Evolutionary conservation across 1,284 basidiomycete species (phyloP), one percentile per base, ranked within the genome.

Genomic region (Schizopora paradoxa): DNA sequence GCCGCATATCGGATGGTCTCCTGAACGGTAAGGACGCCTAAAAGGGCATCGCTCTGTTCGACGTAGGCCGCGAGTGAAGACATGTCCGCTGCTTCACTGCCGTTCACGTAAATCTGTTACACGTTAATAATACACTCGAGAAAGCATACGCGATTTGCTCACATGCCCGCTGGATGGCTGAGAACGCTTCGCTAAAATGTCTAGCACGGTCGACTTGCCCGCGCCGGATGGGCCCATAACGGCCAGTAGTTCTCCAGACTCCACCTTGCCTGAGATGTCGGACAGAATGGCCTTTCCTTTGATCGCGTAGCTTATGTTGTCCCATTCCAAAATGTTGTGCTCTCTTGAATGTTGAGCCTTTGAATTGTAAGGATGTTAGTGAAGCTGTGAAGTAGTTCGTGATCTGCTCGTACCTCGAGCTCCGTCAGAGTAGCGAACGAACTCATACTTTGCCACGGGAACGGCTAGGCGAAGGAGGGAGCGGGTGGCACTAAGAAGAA

Each of bases 1-100:
- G 81, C 73, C 0, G 81, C 76, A 54, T 81, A 83, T 7, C 69
- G 53, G 8, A 86, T 69, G 0, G 79, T 76, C 60, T 86, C 82
- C 2, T 74, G 66, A 3, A 84, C 80, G 3, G 82, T 80, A 18
- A 79, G 66, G 3, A 76, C 79, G 1, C 78, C 76, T 1, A 79
- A 66, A 3, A 82, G 63, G 0, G 79, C 70, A 51, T 83, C 79
- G 49, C 75, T 72, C 60, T 79, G 72, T 59, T 84, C 81, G 23
- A 81, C 78, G 54, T 79, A 82, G 5, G 71, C 65, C 13, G 71
- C 59, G 16, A 66, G 51, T 1, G 40, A 13, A 49, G 56, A 41
- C 58, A 61, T 49, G 51, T 60, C 42, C 6, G 52, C 31, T 25
- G 40, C 14, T 35, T 38, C 48, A 32, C 45, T 27, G 16, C 53